A percentile compares a stretch with the other conserved stretches of the same genome.
phyloP scores from a whole-genome alignment of 1,284 basidiomycete species.

The Cutaneotrichosporon sp. region DNA sequence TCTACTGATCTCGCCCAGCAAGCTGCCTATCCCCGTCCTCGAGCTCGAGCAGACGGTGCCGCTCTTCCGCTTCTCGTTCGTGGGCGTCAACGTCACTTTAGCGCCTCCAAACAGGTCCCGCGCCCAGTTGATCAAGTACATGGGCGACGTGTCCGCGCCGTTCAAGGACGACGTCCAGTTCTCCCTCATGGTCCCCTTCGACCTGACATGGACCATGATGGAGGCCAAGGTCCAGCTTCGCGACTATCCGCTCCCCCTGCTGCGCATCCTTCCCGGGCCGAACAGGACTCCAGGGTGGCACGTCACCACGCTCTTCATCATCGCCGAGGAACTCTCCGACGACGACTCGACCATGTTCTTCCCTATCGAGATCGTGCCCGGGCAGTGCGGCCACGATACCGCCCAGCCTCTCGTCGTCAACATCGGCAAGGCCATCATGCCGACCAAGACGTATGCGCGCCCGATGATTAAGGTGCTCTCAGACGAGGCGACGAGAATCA shows the following conservation, averaged over 20 bases:
- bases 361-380: conserved; percentile 64
- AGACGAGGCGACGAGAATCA: conserved; percentile 69
- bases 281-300: conserved; percentile 23
- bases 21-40: conserved; percentile 57
- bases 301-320: conserved; percentile 75
- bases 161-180: conserved; percentile 74
- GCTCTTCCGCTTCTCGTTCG: conserved; percentile 69
- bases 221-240: conserved; percentile 69
- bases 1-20: conserved; percentile 34
- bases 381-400: conserved; percentile 60
- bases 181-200: conserved; percentile 80
- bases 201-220: conserved; percentile 70
- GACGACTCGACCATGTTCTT: conserved; percentile 70
- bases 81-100: conserved; percentile 64
- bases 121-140: conserved; percentile 59
- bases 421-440: conserved; percentile 92
- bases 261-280: conserved; percentile 53
- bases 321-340: conserved; percentile 82
- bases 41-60: conserved; percentile 63
- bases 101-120: conserved; percentile 59
- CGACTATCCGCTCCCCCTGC: conserved; percentile 65
- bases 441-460: conserved; percentile 87
- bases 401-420: conserved; percentile 64
- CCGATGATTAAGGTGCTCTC: conserved; percentile 71
- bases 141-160: conserved; percentile 45